Conservation (phyloP, 73 alveolate species). For the Stentor coeruleus region DNA sequence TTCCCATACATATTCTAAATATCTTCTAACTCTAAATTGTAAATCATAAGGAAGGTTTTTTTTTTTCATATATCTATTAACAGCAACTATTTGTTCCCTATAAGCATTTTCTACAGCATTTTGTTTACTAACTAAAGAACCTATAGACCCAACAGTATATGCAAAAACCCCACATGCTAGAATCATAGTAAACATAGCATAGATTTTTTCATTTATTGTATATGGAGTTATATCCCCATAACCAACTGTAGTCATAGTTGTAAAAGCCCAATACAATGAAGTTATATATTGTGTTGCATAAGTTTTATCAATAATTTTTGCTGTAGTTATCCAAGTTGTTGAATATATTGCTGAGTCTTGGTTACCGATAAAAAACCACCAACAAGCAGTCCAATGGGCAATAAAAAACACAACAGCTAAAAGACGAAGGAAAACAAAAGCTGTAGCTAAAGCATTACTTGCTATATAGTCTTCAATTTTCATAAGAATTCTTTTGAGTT, state of each 20-base stretch:
- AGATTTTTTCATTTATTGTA: slow-evolving; percentile 60
- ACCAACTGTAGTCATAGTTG: slow-evolving; percentile 89
- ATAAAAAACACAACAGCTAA: slow-evolving; percentile 34
- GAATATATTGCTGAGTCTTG: neutral
- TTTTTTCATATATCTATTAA: slow-evolving; percentile 56
- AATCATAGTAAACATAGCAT: slow-evolving; percentile 65
- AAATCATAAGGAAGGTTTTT: slow-evolving; percentile 58
- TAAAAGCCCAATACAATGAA: slow-evolving; percentile 68
- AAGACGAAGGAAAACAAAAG: slow-evolving; percentile 21
- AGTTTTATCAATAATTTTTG: slow-evolving; percentile 28
- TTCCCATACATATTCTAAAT: slow-evolving; percentile 63
- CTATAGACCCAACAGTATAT: slow-evolving; percentile 72
- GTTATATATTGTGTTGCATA: slow-evolving; percentile 43
- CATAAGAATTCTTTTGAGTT: slow-evolving; percentile 56
- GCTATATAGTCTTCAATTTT: slow-evolving; percentile 68
- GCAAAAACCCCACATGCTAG: slow-evolving; percentile 85
- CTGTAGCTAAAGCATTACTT: slow-evolving; percentile 37
- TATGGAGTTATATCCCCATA: slow-evolving; percentile 85
- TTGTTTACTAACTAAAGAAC: slow-evolving; percentile 58
- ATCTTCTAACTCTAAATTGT: slow-evolving; percentile 58
- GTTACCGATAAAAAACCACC: slow-evolving; percentile 38
- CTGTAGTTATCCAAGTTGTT: slow-evolving; percentile 14
- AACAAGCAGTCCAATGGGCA: slow-evolving; percentile 63
- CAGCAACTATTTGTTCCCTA: slow-evolving; percentile 51
- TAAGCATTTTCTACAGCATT: slow-evolving; percentile 57